These are phyloP conservation scores for Phalaenopsis equestris DNA, from an alignment of 106 monocot genomes.

Conservation along the genomic window DNA sequence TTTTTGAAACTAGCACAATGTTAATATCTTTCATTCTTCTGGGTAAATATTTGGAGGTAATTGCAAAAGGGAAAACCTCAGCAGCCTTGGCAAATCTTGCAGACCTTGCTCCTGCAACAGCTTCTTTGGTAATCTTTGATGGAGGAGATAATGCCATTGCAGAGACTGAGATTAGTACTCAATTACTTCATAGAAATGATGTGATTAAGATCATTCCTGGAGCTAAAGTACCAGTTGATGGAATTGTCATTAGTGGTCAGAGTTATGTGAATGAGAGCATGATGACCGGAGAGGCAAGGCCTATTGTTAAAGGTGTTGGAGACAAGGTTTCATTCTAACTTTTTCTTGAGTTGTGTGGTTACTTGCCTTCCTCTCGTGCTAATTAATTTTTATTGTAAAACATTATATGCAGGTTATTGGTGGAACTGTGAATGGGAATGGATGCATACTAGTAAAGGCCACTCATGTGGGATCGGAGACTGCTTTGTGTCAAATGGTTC, in stretches of 20 bases:
- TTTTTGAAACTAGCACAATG: constrained; percentile 92
- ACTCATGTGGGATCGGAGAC: constrained; percentile 92
- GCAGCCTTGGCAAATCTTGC: constrained; percentile 76
- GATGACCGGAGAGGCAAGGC: constrained; percentile 83
- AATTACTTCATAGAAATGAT: constrained; percentile 82
- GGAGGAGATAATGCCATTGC: constrained; percentile 50
- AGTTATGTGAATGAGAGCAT: constrained; percentile 96
- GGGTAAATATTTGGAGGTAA: constrained; percentile 83
- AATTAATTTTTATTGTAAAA: background rate
- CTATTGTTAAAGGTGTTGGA: constrained; percentile 64
- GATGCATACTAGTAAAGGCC: constrained; percentile 67
- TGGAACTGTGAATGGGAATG: constrained; percentile 90
- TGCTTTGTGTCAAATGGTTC: constrained; percentile 84
- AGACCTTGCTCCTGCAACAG: constrained; percentile 87
- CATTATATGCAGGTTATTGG: constrained; percentile 67
- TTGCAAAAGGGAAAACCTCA: constrained; percentile 91
- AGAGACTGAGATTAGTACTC: constrained; percentile 71
- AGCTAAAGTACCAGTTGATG: constrained; percentile 86
- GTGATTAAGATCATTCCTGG: constrained; percentile 86
- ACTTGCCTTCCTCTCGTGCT: background rate
- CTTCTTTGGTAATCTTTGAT: constrained; percentile 52
- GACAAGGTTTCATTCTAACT: constrained; percentile 53
- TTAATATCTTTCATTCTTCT: constrained; percentile 90
- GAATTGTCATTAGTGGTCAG: constrained; percentile 65
- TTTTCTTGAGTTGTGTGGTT: background rate